These are phyloP conservation scores for Paecilomyces formosus DNA, from an alignment of 2,329 filamentous ascomycete species.

Conservation along the genomic window DNA sequence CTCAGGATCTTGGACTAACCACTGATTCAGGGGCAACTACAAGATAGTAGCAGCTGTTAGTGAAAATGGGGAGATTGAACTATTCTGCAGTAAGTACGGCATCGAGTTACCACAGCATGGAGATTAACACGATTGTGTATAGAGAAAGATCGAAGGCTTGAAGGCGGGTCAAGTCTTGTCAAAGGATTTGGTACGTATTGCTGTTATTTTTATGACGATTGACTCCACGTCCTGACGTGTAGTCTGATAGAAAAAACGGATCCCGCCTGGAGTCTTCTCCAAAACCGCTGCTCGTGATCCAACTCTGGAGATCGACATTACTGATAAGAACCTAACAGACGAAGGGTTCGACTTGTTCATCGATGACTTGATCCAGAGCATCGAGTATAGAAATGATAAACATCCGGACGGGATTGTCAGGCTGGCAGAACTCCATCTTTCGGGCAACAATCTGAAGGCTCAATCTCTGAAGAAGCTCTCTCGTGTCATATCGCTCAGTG, in stretches of 20 bases:
- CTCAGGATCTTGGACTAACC: background rate
- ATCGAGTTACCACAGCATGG: background rate
- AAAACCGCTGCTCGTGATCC: slow-evolving; percentile 24
- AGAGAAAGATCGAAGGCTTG: slow-evolving; percentile 40
- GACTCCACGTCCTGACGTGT: slow-evolving; percentile 1
- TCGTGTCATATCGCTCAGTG: slow-evolving; percentile 32
- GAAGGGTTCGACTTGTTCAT: slow-evolving; percentile 37
- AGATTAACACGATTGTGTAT: slow-evolving; percentile 8
- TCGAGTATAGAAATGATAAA: slow-evolving; percentile 24
- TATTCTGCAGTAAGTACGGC: slow-evolving; percentile 29
- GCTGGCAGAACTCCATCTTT: slow-evolving; percentile 41
- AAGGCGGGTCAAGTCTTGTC: slow-evolving; percentile 40
- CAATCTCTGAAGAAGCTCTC: slow-evolving; percentile 34
- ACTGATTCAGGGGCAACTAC: background rate
- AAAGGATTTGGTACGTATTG: slow-evolving; percentile 32
- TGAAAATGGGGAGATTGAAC: slow-evolving; percentile 30
- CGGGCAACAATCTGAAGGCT: slow-evolving; percentile 38
- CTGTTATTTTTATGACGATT: background rate
- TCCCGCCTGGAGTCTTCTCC: slow-evolving; percentile 19
- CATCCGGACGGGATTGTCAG: slow-evolving; percentile 23
- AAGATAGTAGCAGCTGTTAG: background rate
- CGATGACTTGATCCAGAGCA: slow-evolving; percentile 33
- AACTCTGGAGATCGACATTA: slow-evolving; percentile 38
- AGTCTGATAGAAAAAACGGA: slow-evolving; percentile 24
- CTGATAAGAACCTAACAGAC: slow-evolving; percentile 39